phyloP scores from a whole-genome alignment of 495 filamentous ascomycete genomes.

The Penicillium subrubescens region DNA sequence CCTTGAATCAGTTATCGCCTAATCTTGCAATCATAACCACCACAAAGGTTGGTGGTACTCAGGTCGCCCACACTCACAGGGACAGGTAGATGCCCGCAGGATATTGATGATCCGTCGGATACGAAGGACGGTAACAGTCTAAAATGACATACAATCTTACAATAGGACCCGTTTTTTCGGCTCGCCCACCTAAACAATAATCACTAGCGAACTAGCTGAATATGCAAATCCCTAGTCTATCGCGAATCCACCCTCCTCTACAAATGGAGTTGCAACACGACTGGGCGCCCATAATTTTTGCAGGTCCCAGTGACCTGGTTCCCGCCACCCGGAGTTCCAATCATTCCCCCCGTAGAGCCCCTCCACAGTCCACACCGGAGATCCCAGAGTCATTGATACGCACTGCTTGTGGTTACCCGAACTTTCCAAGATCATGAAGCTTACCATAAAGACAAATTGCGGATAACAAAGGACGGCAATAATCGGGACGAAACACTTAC shows the following conservation, averaged over 20 bases:
- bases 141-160: too few species aligned
- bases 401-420: not conserved
- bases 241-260: not conserved
- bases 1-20: too few species aligned
- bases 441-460: not conserved
- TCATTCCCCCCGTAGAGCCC: constrained; percentile 1
- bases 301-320: not conserved
- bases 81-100: not conserved
- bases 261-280: not conserved
- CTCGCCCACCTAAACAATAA: not conserved
- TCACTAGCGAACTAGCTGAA: not conserved
- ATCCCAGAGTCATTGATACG: not conserved
- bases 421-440: not conserved
- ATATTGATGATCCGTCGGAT: too few species aligned
- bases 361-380: not conserved
- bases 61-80: too few species aligned
- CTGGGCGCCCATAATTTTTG: not conserved
- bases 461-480: not conserved
- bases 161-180: not conserved
- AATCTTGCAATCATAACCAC: too few species aligned
- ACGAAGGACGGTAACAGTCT: too few species aligned
- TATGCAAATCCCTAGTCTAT: not conserved
- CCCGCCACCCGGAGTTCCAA: constrained; percentile 1
- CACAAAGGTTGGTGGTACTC: too few species aligned
- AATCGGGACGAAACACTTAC: not conserved